Evolutionary conservation across 2,329 filamentous ascomycete species (phyloP).

Genomic region (Chaetomiaceae sp.): DNA sequence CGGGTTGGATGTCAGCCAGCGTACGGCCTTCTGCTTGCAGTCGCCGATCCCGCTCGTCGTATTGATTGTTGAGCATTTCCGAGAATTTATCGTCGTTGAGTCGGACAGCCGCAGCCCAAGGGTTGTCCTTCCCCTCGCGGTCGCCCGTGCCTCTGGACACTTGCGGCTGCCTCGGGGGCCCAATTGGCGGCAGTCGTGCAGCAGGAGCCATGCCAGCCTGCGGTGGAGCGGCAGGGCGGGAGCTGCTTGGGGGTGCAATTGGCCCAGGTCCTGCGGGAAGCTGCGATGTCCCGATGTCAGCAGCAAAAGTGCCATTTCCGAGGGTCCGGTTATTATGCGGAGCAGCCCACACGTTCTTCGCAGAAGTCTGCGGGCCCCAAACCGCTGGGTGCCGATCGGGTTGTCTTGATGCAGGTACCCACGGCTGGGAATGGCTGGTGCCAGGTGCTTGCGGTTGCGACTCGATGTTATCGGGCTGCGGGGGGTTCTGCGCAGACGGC

Average conservation of each 20-base stretch:
- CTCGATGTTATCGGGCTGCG: conserved; percentile 18
- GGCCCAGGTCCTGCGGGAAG: conserved; percentile 40
- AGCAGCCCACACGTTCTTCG: conserved; percentile 69
- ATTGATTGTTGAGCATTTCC: conserved; percentile 37
- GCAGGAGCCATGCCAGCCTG: conserved; percentile 7
- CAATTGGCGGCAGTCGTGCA: conserved; percentile 31
- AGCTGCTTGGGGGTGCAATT: conserved; percentile 36
- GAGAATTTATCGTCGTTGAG: conserved; percentile 43
- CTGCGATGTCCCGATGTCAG: conserved; percentile 48
- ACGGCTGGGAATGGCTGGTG: conserved; percentile 17
- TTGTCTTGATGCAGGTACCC: conserved; percentile 31
- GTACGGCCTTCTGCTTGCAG: conserved; percentile 43
- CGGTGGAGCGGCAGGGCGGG: conserved; percentile 2
- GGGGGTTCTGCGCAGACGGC: conserved; percentile 7
- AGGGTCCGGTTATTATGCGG: conserved; percentile 67
- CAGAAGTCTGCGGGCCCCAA: conserved; percentile 42
- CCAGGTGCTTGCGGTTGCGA: conserved; percentile 17
- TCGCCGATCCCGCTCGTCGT: conserved; percentile 41
- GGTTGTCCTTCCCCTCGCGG: conserved; percentile 19
- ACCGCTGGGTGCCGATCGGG: conserved; percentile 44
- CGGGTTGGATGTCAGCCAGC: conserved; percentile 42
- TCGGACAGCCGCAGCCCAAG: conserved; percentile 27
- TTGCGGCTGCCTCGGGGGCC: conserved; percentile 27
- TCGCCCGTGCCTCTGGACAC: conserved; percentile 1
- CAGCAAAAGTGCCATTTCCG: conserved; percentile 72